Evolutionary conservation across 805 yeast genomes (phyloP), one percentile per base, ranked within the genome.

Genomic region (Spathaspora hagerdaliae): DNA sequence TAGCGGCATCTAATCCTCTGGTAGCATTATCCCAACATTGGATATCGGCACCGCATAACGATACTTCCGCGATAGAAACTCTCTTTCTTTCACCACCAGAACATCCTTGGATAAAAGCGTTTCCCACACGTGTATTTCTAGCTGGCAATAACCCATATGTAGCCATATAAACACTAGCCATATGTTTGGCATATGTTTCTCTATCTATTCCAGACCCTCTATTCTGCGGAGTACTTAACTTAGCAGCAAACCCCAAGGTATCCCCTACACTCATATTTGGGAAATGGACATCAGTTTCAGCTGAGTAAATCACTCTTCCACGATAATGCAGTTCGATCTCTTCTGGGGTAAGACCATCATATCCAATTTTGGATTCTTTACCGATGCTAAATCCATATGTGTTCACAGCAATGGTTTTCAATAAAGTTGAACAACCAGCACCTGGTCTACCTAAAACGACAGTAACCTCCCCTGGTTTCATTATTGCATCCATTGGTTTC

Each of bases 31-130:
- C 80, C 80, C 80, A 75, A 51, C 76, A 65, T 53, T 75, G 77
- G 14, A 74, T 56, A 7, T 74, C 65, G 31, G 87, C 83, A 27
- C 82, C 79, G 41, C 82, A 72, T 39, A 84, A 76, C 40, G 84
- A 67, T 1, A 85, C 86, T 64, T 87, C 95, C 12, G 87, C 86
- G 52, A 85, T 81, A 9, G 91, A 83, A 2, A 85, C 89, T 67
- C 92, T 78, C 65, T 85, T 84, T 51, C 92, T 70, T 65, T 85
- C 91, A 71, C 91, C 91, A 56, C 92, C 89, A 40, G 90, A 82
- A 31, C 82, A 33, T 27, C 88, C 86, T 59, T 87, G 74, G 31
- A 83, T 74, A 45, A 68, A 78, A 51, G 80, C 84, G 55, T 79
- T 75, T 60, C 86, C 86, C 37, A 81, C 85, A 48, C 74, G 76